Evolutionary conservation across 495 filamentous ascomycete genomes (phyloP).

Genomic region (Neurospora sp.): DNA sequence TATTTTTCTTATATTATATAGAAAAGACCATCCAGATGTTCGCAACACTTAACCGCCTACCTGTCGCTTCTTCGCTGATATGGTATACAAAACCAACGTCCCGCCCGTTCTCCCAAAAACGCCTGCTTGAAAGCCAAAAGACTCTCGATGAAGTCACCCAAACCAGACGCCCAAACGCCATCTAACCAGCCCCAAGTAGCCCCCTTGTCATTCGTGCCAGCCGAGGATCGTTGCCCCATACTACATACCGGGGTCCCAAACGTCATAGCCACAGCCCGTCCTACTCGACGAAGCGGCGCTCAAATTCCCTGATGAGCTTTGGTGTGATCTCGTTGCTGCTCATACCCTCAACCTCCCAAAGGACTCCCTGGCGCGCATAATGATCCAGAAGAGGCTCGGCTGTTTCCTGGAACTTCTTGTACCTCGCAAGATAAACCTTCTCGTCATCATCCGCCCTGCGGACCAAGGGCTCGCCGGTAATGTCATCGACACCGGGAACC

Average conservation of each 20-base stretch:
- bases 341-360: slow-evolving; percentile 80
- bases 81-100: background rate
- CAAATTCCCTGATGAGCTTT: slow-evolving; percentile 69
- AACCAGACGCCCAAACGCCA: background rate
- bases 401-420: slow-evolving; percentile 76
- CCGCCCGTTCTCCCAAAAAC: background rate
- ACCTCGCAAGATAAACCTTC: slow-evolving; percentile 69
- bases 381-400: slow-evolving; percentile 78
- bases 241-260: background rate
- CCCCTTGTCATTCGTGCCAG: background rate
- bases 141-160: background rate
- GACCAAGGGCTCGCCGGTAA: slow-evolving; percentile 80
- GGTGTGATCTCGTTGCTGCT: slow-evolving; percentile 91
- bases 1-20: background rate
- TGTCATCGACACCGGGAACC: slow-evolving; percentile 71
- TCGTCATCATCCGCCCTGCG: slow-evolving; percentile 77
- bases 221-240: background rate
- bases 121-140: background rate
- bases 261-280: background rate
- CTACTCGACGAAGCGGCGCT: slow-evolving; percentile 50
- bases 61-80: background rate
- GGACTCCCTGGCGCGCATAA: slow-evolving; percentile 74
- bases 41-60: background rate
- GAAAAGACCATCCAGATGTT: background rate
- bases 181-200: background rate